Percentiles rank a stretch among this genome's conserved stretches.
phyloP scores from a whole-genome alignment of 2,329 filamentous ascomycete species.

The Alternaria gaisen region DNA sequence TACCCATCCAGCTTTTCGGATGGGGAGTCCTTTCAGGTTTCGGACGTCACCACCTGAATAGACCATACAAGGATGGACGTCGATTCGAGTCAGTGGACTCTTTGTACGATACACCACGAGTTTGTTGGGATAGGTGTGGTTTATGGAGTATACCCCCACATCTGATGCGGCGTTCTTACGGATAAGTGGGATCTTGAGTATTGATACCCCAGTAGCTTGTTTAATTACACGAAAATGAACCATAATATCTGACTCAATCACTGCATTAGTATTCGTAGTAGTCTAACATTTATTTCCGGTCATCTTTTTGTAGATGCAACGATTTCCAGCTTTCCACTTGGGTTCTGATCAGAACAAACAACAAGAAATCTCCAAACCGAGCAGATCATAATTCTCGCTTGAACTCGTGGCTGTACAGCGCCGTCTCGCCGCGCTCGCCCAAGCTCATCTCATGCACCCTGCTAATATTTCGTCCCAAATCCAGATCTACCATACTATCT shows the following conservation, averaged over 20 bases:
- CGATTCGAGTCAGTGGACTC: not conserved
- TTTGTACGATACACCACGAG: not conserved
- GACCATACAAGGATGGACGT: not conserved
- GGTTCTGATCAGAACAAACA: not conserved
- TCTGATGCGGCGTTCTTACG: not conserved
- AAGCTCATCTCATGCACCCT: not conserved
- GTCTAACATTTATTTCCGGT: not conserved
- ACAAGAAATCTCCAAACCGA: not conserved
- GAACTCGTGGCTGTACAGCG: not conserved
- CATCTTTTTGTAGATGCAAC: not conserved
- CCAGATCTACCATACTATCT: not conserved
- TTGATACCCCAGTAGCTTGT: slow-evolving; percentile 3
- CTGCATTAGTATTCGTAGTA: not conserved
- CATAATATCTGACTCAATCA: not conserved
- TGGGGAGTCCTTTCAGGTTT: not conserved
- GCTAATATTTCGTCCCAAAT: not conserved
- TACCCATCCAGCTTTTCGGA: not conserved
- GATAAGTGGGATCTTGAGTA: not conserved
- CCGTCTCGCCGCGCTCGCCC: not conserved
- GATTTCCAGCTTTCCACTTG: not conserved
- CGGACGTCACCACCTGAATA: not conserved
- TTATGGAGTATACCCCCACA: not conserved
- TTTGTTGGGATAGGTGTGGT: not conserved
- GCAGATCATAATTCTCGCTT: not conserved
- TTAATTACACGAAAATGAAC: not conserved